These are phyloP conservation scores for Samsoniella hepiali DNA, from an alignment of 2,329 filamentous ascomycete species.

Conservation along the genomic window DNA sequence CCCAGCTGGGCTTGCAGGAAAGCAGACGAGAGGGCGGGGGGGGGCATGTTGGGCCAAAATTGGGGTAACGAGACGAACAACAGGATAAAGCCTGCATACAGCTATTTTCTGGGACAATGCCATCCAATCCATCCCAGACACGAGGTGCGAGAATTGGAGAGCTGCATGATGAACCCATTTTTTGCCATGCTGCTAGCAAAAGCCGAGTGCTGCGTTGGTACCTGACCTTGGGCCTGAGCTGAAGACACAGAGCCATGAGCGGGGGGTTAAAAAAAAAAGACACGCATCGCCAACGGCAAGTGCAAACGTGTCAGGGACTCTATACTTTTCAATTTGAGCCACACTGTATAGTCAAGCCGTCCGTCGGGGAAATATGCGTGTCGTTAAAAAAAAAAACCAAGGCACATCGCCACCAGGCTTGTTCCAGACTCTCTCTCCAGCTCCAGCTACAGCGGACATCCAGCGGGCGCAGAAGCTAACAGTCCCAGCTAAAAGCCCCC, in stretches of 20 bases:
- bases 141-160: neutral
- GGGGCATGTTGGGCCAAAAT: conserved; percentile 8
- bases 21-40: neutral
- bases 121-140: conserved; percentile 3
- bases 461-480: neutral
- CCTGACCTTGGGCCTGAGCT: conserved; percentile 7
- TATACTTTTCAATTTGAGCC: neutral
- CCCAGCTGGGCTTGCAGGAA: neutral
- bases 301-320: neutral
- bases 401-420: neutral
- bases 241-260: neutral
- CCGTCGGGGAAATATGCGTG: no score
- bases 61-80: neutral
- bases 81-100: neutral
- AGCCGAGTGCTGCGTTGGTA: conserved; percentile 7
- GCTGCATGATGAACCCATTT: neutral
- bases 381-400: neutral
- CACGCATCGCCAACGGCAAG: neutral
- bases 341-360: neutral
- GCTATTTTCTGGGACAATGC: neutral
- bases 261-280: neutral
- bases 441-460: neutral
- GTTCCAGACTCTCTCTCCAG: neutral
- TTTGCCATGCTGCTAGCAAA: neutral
- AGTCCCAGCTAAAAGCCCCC: conserved; percentile 14